Percentiles rank a stretch among this genome's conserved stretches.
Evolutionary conservation across 805 yeast genomes (phyloP).

Genomic region (Saccharomyces cerevisiae): DNA sequence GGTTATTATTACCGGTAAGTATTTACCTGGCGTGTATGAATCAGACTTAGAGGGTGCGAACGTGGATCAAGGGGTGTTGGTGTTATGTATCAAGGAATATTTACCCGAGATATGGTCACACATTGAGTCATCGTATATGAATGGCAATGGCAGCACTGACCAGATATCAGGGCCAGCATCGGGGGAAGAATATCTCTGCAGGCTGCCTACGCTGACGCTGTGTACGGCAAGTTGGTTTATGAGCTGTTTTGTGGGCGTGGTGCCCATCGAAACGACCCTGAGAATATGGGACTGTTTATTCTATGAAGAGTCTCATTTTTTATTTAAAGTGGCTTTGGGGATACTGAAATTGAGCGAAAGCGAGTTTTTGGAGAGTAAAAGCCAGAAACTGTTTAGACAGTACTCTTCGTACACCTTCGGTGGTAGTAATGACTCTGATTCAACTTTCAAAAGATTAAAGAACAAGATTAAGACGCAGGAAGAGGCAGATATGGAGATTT

Average conservation of each 20-base stretch:
- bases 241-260: constrained; percentile 83
- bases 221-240: constrained; percentile 97
- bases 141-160: constrained; percentile 1
- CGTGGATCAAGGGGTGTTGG: constrained; percentile 86
- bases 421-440: neutral
- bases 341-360: constrained; percentile 70
- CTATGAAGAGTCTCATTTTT: constrained; percentile 80
- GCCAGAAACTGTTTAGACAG: constrained; percentile 1
- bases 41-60: constrained; percentile 87
- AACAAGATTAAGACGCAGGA: constrained; percentile 11
- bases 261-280: constrained; percentile 82
- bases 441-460: neutral
- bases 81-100: constrained; percentile 76
- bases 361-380: constrained; percentile 33
- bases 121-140: constrained; percentile 28
- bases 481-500: constrained; percentile 51
- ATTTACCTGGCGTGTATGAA: constrained; percentile 86
- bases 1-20: constrained; percentile 76
- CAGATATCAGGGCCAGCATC: neutral
- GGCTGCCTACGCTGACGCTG: constrained; percentile 81
- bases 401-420: neutral
- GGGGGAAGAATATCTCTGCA: constrained; percentile 44
- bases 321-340: constrained; percentile 75
- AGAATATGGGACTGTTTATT: constrained; percentile 93
- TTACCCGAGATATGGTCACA: constrained; percentile 73